Conservation (phyloP, 2,329 filamentous ascomycete species). For the Zalaria obscura region DNA sequence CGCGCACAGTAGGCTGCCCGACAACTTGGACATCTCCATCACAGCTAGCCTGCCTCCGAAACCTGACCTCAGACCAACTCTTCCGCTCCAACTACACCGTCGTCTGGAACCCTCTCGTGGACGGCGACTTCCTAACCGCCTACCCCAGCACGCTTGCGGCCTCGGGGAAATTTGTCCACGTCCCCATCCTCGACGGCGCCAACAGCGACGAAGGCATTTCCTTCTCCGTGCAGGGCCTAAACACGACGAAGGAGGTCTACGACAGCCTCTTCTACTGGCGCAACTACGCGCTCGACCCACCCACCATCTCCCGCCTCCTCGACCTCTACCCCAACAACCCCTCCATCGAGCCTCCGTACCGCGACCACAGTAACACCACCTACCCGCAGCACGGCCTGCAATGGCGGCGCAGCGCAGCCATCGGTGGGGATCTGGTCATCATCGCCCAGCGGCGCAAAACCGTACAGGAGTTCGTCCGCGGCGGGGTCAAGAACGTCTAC, state of each 20-base stretch:
- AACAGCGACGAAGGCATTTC: constrained; percentile 36
- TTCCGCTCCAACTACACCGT: constrained; percentile 10
- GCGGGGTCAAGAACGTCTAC: constrained; percentile 23
- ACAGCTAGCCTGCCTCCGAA: constrained; percentile 7
- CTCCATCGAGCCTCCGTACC: constrained; percentile 30
- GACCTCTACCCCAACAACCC: constrained; percentile 37
- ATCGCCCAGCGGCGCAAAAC: constrained; percentile 32
- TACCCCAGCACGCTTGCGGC: constrained; percentile 33
- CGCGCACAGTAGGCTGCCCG: constrained; percentile 7
- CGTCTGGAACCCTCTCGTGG: constrained; percentile 21
- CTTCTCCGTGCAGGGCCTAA: constrained; percentile 25
- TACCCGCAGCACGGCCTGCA: constrained; percentile 22
- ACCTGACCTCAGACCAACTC: constrained; percentile 6
- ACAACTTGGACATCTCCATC: constrained; percentile 7
- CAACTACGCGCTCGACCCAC: constrained; percentile 31
- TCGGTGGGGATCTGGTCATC: constrained; percentile 36
- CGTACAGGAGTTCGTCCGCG: constrained; percentile 25
- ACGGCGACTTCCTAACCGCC: constrained; percentile 33
- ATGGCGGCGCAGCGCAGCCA: constrained; percentile 27
- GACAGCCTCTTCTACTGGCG: constrained; percentile 28
- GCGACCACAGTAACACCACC: constrained; percentile 11
- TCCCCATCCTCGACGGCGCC: constrained; percentile 33
- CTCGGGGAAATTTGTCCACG: constrained; percentile 26
- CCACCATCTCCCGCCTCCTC: constrained; percentile 28
- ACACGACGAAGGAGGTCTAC: constrained; percentile 31